A percentile compares a stretch with the other conserved stretches of the same genome.
These are phyloP conservation scores for Xerocomellus chrysenteron DNA, from an alignment of 768 basidiomycete species.

Conservation along the genomic window DNA sequence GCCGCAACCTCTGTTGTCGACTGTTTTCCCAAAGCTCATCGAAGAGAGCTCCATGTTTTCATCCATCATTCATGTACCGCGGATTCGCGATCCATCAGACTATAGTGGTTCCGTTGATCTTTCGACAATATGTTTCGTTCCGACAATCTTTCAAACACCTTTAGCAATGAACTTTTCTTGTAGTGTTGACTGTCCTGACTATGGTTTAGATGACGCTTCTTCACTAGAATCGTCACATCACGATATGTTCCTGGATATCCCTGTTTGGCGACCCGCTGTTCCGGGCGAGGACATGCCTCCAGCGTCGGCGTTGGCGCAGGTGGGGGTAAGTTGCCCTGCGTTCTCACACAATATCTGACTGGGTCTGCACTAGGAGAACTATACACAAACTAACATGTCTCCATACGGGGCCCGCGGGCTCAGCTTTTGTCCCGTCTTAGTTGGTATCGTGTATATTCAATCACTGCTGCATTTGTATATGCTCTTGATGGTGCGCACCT, in stretches of 20 bases:
- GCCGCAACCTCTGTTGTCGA: conserved; percentile 12
- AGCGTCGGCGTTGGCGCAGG: too few species aligned
- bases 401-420: conserved; percentile 10
- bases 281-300: background rate
- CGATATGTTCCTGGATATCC: background rate
- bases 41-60: background rate
- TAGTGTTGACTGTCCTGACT: background rate
- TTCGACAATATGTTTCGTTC: conserved; percentile 6
- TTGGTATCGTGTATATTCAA: conserved; percentile 9
- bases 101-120: background rate
- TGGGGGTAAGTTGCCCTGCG: background rate
- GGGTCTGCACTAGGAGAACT: background rate
- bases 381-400: background rate
- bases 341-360: background rate
- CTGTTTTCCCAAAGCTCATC: conserved; percentile 4
- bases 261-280: background rate
- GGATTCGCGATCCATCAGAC: background rate
- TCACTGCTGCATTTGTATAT: conserved; percentile 23
- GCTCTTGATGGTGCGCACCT: conserved; percentile 20
- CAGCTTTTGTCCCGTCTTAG: conserved; percentile 23
- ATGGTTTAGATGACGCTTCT: background rate
- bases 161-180: conserved; percentile 1
- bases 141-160: background rate
- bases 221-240: background rate
- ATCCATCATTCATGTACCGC: background rate